phyloP scores from a whole-genome alignment of 148 eudicot species.

The Chenopodium berlandieri region DNA sequence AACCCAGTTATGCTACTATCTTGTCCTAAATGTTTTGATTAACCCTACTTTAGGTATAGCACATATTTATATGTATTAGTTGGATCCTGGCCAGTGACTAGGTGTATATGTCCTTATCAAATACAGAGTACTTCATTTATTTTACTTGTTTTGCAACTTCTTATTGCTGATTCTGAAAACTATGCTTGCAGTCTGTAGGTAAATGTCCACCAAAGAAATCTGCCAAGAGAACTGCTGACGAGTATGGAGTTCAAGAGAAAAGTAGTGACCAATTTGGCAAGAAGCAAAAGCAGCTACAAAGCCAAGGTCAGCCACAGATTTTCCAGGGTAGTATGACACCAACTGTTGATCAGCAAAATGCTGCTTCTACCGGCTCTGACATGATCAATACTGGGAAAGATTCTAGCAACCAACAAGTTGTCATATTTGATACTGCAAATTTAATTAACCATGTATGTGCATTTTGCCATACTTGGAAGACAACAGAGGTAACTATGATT shows the following conservation, averaged over 20 bases:
- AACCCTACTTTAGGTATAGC: background rate
- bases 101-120: background rate
- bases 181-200: conserved; percentile 22
- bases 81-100: background rate
- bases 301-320: conserved; percentile 20
- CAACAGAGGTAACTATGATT: conserved; percentile 41
- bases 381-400: conserved; percentile 22
- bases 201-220: conserved; percentile 28
- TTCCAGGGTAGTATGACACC: conserved; percentile 17
- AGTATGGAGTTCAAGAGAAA: conserved; percentile 14
- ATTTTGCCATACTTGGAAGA: conserved; percentile 62
- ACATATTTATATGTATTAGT: background rate
- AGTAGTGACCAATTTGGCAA: conserved; percentile 30
- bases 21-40: background rate
- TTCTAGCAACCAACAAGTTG: conserved; percentile 18
- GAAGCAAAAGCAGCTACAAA: conserved; percentile 48
- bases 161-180: background rate
- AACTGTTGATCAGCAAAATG: conserved; percentile 6
- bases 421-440: conserved; percentile 16
- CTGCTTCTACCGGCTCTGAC: conserved; percentile 18
- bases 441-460: conserved; percentile 46
- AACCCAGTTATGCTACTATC: background rate
- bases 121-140: background rate
- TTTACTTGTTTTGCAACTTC: background rate
- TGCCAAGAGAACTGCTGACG: conserved; percentile 28